A percentile compares a stretch with the other conserved stretches of the same genome.
phyloP scores from a whole-genome alignment of 495 filamentous ascomycete genomes.

The Penicillium riverlandense region DNA sequence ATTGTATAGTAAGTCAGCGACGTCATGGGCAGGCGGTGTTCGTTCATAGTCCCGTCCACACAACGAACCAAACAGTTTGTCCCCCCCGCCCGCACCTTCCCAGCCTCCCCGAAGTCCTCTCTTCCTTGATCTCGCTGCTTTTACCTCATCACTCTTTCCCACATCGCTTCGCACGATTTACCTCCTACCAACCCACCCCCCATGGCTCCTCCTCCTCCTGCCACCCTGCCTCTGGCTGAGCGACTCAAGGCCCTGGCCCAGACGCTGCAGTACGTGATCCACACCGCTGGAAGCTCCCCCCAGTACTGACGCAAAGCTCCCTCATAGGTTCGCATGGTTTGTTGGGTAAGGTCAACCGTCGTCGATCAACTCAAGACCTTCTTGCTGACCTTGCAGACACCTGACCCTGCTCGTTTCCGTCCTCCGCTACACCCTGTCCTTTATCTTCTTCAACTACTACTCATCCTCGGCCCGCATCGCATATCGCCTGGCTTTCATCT shows the following conservation, averaged over 20 bases:
- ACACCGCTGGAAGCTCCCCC: constrained; percentile 6
- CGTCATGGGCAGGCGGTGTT: too few species aligned
- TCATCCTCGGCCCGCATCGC: constrained; percentile 65
- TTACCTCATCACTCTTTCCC: constrained; percentile 1
- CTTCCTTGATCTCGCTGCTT: background rate
- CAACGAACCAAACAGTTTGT: too few species aligned
- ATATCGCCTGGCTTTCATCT: constrained; percentile 84
- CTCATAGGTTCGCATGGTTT: constrained; percentile 70
- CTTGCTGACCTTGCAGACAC: constrained; percentile 50
- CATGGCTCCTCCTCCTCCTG: constrained; percentile 78
- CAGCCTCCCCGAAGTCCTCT: constrained; percentile 15
- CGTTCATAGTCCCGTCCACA: too few species aligned
- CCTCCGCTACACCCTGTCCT: constrained; percentile 72
- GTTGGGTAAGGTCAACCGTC: constrained; percentile 59
- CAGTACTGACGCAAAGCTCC: constrained; percentile 31
- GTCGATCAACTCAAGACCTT: constrained; percentile 2
- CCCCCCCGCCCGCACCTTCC: constrained; percentile 3
- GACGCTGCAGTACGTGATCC: constrained; percentile 72
- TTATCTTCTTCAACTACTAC: constrained; percentile 75
- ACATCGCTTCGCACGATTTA: constrained; percentile 1
- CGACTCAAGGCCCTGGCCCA: constrained; percentile 70
- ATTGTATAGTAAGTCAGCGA: too few species aligned
- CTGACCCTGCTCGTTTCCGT: constrained; percentile 76
- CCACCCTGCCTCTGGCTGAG: constrained; percentile 62
- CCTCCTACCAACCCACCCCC: constrained; percentile 1